phyloP scores from a whole-genome alignment of 306 rosid genomes.

The Quercus cerris region DNA sequence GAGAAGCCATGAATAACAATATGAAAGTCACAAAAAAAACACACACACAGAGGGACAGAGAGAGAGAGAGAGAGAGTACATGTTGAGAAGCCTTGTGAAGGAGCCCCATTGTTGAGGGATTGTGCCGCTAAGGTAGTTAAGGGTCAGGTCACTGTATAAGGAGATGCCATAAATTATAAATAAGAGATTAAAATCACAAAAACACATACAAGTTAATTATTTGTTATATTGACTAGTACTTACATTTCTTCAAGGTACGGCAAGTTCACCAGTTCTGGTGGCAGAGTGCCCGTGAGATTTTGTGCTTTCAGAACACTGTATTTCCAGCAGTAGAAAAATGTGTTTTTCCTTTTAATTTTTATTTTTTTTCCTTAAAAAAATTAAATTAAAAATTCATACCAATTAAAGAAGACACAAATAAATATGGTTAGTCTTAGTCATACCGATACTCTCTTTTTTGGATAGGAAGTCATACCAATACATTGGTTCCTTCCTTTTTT shows the following conservation, averaged over 20 bases:
- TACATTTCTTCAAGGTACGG: constrained; percentile 44
- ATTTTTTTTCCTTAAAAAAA: not conserved
- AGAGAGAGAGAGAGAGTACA: constrained; percentile 29
- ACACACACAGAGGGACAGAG: not conserved
- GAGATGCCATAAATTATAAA: too few species aligned
- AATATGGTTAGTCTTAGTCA: too few species aligned
- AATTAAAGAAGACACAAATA: too few species aligned
- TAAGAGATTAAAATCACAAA: not conserved
- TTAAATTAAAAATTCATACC: too few species aligned
- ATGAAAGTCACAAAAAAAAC: not conserved
- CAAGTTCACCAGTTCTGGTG: constrained; percentile 10
- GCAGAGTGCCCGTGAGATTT: constrained; percentile 16
- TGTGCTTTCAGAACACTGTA: constrained; percentile 3
- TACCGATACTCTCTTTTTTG: too few species aligned
- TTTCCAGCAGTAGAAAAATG: not conserved
- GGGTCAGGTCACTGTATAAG: constrained; percentile 43
- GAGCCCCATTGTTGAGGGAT: constrained; percentile 60
- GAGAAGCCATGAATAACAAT: not conserved
- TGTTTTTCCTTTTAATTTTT: not conserved
- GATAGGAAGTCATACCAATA: too few species aligned
- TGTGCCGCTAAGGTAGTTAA: constrained; percentile 61
- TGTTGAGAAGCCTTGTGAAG: constrained; percentile 32
- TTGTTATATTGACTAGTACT: not conserved
- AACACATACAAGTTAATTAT: not conserved
- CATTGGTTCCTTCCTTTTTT: too few species aligned